Base-by-base conservation (phyloP, 139 green algal species). In the Chlamydomonas sphaeroides region DNA sequence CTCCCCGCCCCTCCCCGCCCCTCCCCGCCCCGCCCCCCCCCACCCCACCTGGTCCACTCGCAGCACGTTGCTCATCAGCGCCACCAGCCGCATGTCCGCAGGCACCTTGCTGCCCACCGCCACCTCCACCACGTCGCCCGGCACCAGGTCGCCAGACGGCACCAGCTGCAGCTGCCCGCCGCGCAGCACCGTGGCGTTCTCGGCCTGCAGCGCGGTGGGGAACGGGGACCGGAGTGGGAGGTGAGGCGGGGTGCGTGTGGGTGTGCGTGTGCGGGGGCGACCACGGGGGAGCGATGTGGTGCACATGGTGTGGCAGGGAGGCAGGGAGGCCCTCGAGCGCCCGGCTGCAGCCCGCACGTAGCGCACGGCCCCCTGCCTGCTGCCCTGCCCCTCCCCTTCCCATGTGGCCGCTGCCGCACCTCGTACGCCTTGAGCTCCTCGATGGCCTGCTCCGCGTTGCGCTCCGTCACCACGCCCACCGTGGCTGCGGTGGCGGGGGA, bases 381-480 rank as follows among this genome's bases (percentile, higher is more conserved):
- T n/a, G n/a, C n/a, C n/a, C n/a, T n/a, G n/a, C 56, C 14, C 17
- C 56, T 30, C 5, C 61, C 61, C 61, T 18, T 7, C 61, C 11
- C 61, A 4, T 18, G 26, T 51, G 30, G 28, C 30, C 65, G 35
- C 35, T 10, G 3, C 35, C 65, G 23, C 56, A 91, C 91, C 89
- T 95, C 92, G 68, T 94, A 95, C 23, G 95, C 93, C 38, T 96
- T 96, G 15, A 98, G 89, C 78, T 96, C 93, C 69, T 97, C 95
- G 14, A 98, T 94, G 11, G 95, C 95, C 38, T 90, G 89, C 86
- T 97, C 95, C 20, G 95, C 95, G 83, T 98, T 98, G 49, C 85
- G 93, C 86, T 98, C 95, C 42, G 94, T 98, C 42, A 98, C 91
- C 30, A 99, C 96, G 32, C 96, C 96, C 42, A 99, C 96, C 20